Evolutionary conservation across 2,329 filamentous ascomycete genomes (phyloP).

Genomic region (Sclerotinia minor): DNA sequence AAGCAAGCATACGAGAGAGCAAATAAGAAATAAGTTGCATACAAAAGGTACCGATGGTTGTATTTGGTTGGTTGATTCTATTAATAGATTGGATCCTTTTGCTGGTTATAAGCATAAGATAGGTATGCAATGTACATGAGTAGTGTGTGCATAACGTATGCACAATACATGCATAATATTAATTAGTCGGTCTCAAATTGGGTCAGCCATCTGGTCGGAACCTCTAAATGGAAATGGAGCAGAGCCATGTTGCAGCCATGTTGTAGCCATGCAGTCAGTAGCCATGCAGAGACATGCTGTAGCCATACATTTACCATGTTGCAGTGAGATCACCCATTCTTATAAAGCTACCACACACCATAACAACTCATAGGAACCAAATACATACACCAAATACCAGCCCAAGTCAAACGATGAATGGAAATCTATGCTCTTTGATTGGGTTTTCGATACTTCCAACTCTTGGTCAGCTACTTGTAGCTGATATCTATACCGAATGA

Average conservation of each 20-base stretch:
- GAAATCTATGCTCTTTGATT: neutral
- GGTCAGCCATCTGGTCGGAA: conserved; percentile 20
- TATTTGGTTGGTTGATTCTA: too few species aligned
- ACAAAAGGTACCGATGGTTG: too few species aligned
- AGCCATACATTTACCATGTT: neutral
- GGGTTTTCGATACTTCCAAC: neutral
- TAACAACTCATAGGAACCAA: too few species aligned
- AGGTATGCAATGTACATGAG: too few species aligned
- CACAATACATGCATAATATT: neutral
- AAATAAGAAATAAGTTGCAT: too few species aligned
- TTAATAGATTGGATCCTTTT: too few species aligned
- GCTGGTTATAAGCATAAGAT: too few species aligned
- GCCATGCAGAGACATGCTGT: neutral
- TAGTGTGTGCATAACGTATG: conserved; percentile 9
- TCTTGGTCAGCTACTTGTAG: neutral
- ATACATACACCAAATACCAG: too few species aligned
- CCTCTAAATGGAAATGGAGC: conserved; percentile 1
- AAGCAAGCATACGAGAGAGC: too few species aligned
- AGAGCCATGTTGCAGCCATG: conserved; percentile 3
- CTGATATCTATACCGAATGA: neutral
- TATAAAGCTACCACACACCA: too few species aligned
- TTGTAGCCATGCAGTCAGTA: neutral
- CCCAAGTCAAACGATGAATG: too few species aligned
- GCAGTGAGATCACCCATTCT: neutral
- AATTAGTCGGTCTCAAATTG: conserved; percentile 15